These are phyloP conservation scores for Lonicera japonica DNA, from an alignment of 129 eudicot genomes.

Conservation along the genomic window DNA sequence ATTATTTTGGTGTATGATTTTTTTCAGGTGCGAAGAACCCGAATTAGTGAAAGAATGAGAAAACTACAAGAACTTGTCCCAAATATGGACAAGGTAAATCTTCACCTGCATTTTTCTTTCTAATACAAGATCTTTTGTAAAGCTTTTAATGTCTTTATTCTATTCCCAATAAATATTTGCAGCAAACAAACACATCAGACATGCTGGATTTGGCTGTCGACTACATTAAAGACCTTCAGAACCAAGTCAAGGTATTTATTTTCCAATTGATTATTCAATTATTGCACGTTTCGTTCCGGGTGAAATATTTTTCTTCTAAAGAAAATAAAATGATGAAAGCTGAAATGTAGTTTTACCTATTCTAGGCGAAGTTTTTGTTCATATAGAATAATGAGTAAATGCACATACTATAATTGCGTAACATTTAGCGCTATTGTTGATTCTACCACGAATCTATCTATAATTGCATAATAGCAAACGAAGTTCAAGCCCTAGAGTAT, in stretches of 20 bases:
- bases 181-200: constrained; percentile 98
- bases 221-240: constrained; percentile 91
- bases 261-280: neutral
- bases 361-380: too few species aligned
- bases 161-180: constrained; percentile 11
- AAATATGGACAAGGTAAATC: constrained; percentile 85
- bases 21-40: constrained; percentile 80
- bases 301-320: neutral
- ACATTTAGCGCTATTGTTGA: too few species aligned
- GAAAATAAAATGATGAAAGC: too few species aligned
- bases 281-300: too few species aligned
- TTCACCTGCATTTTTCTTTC: neutral
- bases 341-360: too few species aligned
- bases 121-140: too few species aligned
- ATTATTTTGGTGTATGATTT: neutral
- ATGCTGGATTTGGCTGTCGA: constrained; percentile 97
- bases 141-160: neutral
- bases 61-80: constrained; percentile 98
- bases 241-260: constrained; percentile 55
- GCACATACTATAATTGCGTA: too few species aligned
- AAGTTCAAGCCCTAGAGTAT: too few species aligned
- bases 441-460: too few species aligned
- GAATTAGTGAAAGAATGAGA: constrained; percentile 93
- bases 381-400: too few species aligned
- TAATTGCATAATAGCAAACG: too few species aligned